Conservation (phyloP, 345 rosid species). For the Eucalyptus grandis region DNA sequence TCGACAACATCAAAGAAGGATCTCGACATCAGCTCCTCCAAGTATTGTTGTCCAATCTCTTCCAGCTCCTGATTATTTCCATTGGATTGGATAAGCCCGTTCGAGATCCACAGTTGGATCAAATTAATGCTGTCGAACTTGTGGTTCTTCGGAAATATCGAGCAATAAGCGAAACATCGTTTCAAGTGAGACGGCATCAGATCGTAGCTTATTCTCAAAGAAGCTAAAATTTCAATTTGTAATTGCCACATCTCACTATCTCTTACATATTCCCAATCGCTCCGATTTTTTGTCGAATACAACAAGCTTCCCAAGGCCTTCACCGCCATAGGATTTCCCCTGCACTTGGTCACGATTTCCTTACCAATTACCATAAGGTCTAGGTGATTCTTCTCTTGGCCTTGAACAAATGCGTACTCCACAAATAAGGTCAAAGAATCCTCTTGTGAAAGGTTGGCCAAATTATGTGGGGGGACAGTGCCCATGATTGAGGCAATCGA, state of each 20-base stretch:
- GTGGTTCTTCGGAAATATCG: no score
- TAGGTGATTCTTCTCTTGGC: not conserved
- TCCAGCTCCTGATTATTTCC: no score
- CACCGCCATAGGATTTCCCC: conserved; percentile 16
- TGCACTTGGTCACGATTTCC: conserved; percentile 12
- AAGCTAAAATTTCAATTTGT: no score
- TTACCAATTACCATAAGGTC: not conserved
- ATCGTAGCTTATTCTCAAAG: no score
- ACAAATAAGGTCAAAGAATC: conserved; percentile 1
- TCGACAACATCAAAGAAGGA: no score
- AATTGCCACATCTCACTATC: conserved; percentile 13
- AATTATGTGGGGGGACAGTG: not conserved
- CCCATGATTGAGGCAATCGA: not conserved
- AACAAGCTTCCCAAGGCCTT: conserved; percentile 1
- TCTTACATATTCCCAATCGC: not conserved
- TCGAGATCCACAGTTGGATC: no score
- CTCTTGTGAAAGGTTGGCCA: not conserved
- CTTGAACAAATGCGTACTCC: conserved; percentile 2
- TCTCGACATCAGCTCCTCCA: no score
- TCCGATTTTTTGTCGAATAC: not conserved
- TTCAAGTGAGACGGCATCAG: no score
- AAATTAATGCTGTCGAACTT: no score
- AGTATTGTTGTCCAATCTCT: no score
- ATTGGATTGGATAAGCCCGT: no score
- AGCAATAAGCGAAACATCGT: no score